Conservation (phyloP, 2,329 filamentous ascomycete species). For the Cladobotryum mycophilum region DNA sequence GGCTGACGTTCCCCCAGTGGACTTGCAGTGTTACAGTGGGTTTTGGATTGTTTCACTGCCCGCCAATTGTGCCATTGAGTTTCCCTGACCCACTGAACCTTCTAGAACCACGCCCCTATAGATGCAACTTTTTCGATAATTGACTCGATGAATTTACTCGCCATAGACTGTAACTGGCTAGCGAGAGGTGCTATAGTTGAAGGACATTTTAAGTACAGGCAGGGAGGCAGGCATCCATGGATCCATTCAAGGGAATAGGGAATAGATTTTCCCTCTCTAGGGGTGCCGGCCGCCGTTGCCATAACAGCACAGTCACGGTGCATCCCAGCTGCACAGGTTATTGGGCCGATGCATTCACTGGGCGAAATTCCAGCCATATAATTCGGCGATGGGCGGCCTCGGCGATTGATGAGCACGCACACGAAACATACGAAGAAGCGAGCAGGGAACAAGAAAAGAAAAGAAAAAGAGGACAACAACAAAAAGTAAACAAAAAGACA, state of each 20-base stretch:
- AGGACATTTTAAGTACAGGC: not conserved
- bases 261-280: too few species aligned
- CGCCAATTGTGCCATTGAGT: not conserved
- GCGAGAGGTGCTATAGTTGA: not conserved
- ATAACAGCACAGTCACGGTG: not conserved
- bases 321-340: not conserved
- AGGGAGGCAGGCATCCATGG: too few species aligned
- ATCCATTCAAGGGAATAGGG: too few species aligned
- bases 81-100: slow-evolving; percentile 36
- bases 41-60: not conserved
- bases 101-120: slow-evolving; percentile 35
- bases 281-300: not conserved
- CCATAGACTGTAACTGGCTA: too few species aligned
- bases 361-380: not conserved
- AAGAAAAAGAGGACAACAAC: not conserved
- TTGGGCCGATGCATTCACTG: slow-evolving; percentile 2
- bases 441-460: not conserved
- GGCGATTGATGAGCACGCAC: not conserved
- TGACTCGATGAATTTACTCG: not conserved
- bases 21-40: too few species aligned
- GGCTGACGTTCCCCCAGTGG: not conserved
- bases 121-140: slow-evolving; percentile 26
- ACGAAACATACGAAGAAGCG: not conserved
- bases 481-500: not conserved
- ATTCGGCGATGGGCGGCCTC: not conserved